Percentiles rank a stretch among this genome's conserved stretches.
Conservation (phyloP, 129 eudicot genomes). For the Flaveria ramosissima region DNA sequence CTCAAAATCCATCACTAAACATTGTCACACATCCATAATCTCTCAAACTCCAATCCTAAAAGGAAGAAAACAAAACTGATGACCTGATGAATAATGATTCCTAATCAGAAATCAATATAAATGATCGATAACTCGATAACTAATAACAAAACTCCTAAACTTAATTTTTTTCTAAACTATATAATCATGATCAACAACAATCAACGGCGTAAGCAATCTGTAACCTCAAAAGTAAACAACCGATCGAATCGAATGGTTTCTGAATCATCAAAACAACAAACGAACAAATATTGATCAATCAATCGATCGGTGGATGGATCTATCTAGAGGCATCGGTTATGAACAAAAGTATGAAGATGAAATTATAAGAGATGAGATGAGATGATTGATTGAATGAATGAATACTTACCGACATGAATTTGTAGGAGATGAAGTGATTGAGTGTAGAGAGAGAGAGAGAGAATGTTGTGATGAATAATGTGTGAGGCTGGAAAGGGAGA, state of each 20-base stretch:
- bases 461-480: constrained; percentile 31
- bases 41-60: constrained; percentile 3
- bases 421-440: constrained; percentile 28
- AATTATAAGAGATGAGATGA: neutral
- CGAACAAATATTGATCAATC: neutral
- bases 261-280: neutral
- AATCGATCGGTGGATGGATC: constrained; percentile 5
- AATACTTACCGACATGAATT: constrained; percentile 63
- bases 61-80: neutral
- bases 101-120: constrained; percentile 12
- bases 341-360: neutral
- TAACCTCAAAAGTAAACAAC: neutral
- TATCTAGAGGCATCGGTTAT: neutral
- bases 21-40: neutral
- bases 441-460: constrained; percentile 20
- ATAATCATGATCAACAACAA: constrained; percentile 21
- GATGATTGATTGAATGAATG: neutral
- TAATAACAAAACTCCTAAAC: constrained; percentile 9
- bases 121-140: constrained; percentile 5
- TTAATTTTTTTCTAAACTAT: neutral
- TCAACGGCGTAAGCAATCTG: neutral
- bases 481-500: constrained; percentile 18
- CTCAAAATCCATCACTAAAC: neutral
- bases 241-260: constrained; percentile 20
- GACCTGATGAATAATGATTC: neutral